These are phyloP conservation scores for Pueraria montana DNA, from an alignment of 306 rosid species.

Conservation along the genomic window DNA sequence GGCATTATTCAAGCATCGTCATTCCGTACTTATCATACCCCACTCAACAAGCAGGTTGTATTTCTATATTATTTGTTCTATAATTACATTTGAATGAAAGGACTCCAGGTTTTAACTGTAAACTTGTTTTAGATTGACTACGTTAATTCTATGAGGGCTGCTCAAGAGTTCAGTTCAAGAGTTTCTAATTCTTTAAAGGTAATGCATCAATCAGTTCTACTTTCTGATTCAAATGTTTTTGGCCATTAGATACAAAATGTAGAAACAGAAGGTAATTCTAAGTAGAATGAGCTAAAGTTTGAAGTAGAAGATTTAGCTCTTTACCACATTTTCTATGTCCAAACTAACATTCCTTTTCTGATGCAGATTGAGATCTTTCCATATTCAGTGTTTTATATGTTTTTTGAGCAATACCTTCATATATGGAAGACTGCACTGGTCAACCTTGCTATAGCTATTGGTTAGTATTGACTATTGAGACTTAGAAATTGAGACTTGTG, in stretches of 20 bases:
- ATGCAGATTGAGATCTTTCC: constrained; percentile 98
- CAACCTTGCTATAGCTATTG: constrained; percentile 96
- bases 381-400: constrained; percentile 95
- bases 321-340: constrained; percentile 21
- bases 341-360: constrained; percentile 53
- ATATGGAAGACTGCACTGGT: constrained; percentile 96
- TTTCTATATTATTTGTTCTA: constrained; percentile 32
- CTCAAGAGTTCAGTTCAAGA: constrained; percentile 89
- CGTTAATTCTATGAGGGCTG: constrained; percentile 95
- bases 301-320: constrained; percentile 5
- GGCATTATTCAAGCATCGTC: constrained; percentile 91
- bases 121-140: constrained; percentile 71
- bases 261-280: constrained; percentile 26
- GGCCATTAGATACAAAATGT: not conserved
- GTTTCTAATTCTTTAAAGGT: constrained; percentile 95
- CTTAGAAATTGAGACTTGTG: constrained; percentile 29
- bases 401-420: constrained; percentile 98
- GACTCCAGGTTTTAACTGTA: constrained; percentile 40
- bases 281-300: constrained; percentile 10
- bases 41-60: constrained; percentile 95
- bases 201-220: constrained; percentile 34
- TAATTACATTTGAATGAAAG: constrained; percentile 38
- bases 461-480: constrained; percentile 60
- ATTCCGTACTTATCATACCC: constrained; percentile 96
- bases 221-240: constrained; percentile 18